phyloP scores from a whole-genome alignment of 371 early-diverging fungal species.

The Capillidium rhysosporum region DNA sequence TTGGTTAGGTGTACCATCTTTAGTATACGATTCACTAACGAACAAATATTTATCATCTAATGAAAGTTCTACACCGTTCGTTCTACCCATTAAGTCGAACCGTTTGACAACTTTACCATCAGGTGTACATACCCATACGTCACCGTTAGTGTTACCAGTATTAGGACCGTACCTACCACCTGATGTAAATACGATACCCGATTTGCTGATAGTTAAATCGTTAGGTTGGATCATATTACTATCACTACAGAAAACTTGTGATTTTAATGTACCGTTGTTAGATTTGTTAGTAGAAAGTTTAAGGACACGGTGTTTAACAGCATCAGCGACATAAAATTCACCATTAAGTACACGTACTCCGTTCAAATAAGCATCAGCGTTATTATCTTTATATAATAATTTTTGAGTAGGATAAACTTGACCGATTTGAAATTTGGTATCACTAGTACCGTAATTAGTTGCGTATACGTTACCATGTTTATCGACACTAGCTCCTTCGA shows the following conservation, averaged over 20 bases:
- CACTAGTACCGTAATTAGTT: neutral
- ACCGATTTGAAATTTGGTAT: neutral
- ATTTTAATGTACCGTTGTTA: neutral
- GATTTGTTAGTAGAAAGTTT: neutral
- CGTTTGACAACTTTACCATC: slow-evolving; percentile 10
- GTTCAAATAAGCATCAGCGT: neutral
- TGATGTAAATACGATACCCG: slow-evolving; percentile 16
- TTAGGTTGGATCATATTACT: slow-evolving; percentile 22
- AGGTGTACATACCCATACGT: slow-evolving; percentile 19
- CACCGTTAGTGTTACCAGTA: slow-evolving; percentile 19
- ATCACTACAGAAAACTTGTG: slow-evolving; percentile 10
- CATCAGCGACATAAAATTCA: neutral
- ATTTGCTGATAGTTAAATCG: slow-evolving; percentile 20
- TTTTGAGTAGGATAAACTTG: neutral
- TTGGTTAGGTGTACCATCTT: slow-evolving; percentile 12
- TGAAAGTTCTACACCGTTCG: slow-evolving; percentile 28
- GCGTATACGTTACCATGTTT: neutral
- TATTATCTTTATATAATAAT: neutral
- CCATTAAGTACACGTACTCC: neutral
- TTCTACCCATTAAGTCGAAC: slow-evolving; percentile 18
- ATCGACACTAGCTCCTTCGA: slow-evolving; percentile 1
- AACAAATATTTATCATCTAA: slow-evolving; percentile 23
- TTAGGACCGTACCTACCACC: slow-evolving; percentile 20
- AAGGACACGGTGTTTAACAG: neutral
- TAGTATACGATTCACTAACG: slow-evolving; percentile 19